Percentiles rank a stretch among this genome's conserved stretches.
Conservation (phyloP, 192 early-diverging fungal species). For the Backusella tuberculispora region DNA sequence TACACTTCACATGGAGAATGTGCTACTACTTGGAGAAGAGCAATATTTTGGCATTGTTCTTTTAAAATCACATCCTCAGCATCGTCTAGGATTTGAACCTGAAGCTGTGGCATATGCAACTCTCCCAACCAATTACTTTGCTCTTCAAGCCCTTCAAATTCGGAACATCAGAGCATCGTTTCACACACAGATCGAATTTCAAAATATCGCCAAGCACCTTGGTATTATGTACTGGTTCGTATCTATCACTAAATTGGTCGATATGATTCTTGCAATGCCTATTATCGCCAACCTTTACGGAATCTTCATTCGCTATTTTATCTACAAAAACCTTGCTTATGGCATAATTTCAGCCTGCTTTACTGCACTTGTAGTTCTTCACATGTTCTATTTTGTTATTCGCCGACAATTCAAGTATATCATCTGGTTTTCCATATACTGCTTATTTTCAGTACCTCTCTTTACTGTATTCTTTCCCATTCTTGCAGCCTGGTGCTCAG, state of each 20-base stretch:
- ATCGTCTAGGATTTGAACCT: constrained; percentile 45
- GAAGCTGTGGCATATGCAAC: constrained; percentile 41
- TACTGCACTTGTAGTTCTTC: constrained; percentile 25
- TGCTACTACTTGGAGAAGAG: constrained; percentile 45
- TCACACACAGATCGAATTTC: constrained; percentile 44
- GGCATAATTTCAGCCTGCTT: constrained; percentile 31
- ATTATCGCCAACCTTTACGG: constrained; percentile 41
- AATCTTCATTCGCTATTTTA: constrained; percentile 36
- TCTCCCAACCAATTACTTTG: constrained; percentile 38
- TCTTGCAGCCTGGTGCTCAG: constrained; percentile 30
- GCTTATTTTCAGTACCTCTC: constrained; percentile 32
- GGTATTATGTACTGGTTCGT: constrained; percentile 39
- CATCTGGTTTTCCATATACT: constrained; percentile 40
- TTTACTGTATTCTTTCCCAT: constrained; percentile 44
- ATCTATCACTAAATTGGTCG: constrained; percentile 36
- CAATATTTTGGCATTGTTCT: constrained; percentile 40
- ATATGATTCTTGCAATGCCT: constrained; percentile 36
- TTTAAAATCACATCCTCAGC: constrained; percentile 38
- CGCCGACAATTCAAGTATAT: constrained; percentile 43
- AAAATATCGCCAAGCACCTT: constrained; percentile 25
- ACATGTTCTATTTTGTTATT: constrained; percentile 39
- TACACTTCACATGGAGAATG: constrained; percentile 43
- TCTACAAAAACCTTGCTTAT: constrained; percentile 28
- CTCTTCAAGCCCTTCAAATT: constrained; percentile 39
- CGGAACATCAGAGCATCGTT: constrained; percentile 34